Percentiles rank a stretch among this genome's conserved stretches.
phyloP scores from a whole-genome alignment of 2,329 filamentous ascomycete species.

The Aspergillus latus region DNA sequence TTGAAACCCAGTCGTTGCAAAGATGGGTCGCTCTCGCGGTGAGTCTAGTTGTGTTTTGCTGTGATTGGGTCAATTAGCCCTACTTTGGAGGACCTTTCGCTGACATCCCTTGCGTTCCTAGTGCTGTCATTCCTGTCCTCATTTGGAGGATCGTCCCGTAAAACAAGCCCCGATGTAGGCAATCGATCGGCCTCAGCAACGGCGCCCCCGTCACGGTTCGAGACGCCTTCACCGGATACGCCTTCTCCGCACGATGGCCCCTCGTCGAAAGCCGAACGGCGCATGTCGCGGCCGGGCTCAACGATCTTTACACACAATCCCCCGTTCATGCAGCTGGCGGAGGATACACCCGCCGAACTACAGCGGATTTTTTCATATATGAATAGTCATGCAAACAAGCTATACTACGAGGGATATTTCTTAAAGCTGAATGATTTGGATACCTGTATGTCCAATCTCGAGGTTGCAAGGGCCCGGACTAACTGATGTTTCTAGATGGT shows the following conservation, averaged over 20 bases:
- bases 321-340: constrained; percentile 77
- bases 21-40: constrained; percentile 43
- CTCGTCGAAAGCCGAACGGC: constrained; percentile 48
- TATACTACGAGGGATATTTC: constrained; percentile 98
- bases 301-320: constrained; percentile 85
- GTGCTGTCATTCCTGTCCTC: constrained; percentile 84
- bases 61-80: neutral
- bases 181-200: constrained; percentile 23
- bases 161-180: constrained; percentile 36
- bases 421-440: constrained; percentile 95
- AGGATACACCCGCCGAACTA: constrained; percentile 87
- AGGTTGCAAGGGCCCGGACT: constrained; percentile 23
- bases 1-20: constrained; percentile 11
- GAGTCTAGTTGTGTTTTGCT: constrained; percentile 19
- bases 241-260: constrained; percentile 38
- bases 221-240: constrained; percentile 39
- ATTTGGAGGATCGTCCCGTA: constrained; percentile 42
- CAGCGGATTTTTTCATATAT: constrained; percentile 91
- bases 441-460: constrained; percentile 63
- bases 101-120: constrained; percentile 45
- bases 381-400: constrained; percentile 92
- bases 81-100: neutral
- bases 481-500: constrained; percentile 63
- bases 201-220: constrained; percentile 27
- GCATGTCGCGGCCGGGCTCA: constrained; percentile 66